Base-by-base conservation (phyloP, 768 basidiomycete genomes). In the Macrolepiota dolichaula region DNA sequence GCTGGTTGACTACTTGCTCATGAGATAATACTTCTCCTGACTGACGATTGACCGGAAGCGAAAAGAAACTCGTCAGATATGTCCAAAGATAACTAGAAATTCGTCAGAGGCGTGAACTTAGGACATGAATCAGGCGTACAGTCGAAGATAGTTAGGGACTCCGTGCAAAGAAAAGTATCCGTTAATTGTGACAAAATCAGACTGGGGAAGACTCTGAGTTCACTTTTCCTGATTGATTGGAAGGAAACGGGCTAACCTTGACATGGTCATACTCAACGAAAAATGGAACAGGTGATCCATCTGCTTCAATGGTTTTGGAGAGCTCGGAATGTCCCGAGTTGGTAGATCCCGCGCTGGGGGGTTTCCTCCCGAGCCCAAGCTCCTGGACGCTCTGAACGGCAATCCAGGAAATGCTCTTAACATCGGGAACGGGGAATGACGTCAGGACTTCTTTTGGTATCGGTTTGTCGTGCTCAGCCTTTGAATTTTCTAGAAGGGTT, bases 261-360 rank as follows among this genome's bases (percentile, higher is more conserved):
- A 96, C 94, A 72, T 96, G 92, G 67, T 97, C 91, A 68, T 93
- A 99, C 69, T 97, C 89, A 10, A 96, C 85, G 70, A 95, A 96
- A 76, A 94, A 96, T 5, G 96, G 86, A 36, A 96, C 70, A 2
- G 81, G 70, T 1, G 79, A 70, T 2, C 88, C 89, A 65, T 97
- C 94, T 2, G 75, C 70, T 55, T 84, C 78, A 25, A 99, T 77
- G 68, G 91, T 84, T 61, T 78, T 77, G 59, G 81, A 77, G 22
- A 97, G 77, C 6, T 78, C 76, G 6, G 75, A 73, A 47, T 75
- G 77, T 7, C 78, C 76, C 6, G 75, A 73, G 44, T 75, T 73
- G 3, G 70, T 62, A 3, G 69, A 63, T 13, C 71, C 57, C 11
- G 63, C 62, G 50, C 72, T 66, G 51, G 71, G 36, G 22, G 66